A percentile compares a stretch with the other conserved stretches of the same genome.
phyloP scores from a whole-genome alignment of 192 early-diverging fungal species.

The Geranomyces michiganensis region DNA sequence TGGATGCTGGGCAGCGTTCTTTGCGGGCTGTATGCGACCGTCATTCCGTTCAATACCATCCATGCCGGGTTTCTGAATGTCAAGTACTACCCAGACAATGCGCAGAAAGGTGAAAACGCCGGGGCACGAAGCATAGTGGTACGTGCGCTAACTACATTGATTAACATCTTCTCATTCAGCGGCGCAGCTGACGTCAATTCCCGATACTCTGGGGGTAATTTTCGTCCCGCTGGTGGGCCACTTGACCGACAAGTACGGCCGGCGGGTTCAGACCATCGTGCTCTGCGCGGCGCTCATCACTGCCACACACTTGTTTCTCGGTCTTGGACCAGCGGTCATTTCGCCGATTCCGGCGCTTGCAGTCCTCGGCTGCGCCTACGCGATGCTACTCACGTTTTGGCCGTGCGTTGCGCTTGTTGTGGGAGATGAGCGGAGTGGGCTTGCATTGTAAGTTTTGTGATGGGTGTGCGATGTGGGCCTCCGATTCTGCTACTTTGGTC shows the following conservation, averaged over 20 bases:
- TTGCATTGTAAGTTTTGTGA: conserved; percentile 45
- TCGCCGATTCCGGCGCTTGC: conserved; percentile 50
- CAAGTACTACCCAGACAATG: conserved; percentile 59
- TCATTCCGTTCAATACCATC: conserved; percentile 67
- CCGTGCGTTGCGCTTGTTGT: conserved; percentile 59
- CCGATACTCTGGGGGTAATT: conserved; percentile 57
- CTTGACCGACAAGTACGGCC: conserved; percentile 56
- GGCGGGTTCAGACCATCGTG: conserved; percentile 49
- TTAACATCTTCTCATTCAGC: too few relatives aligned
- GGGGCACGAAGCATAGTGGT: too few relatives aligned
- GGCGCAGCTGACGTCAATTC: conserved; percentile 61
- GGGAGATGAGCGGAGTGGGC: conserved; percentile 33
- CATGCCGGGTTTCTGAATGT: conserved; percentile 58
- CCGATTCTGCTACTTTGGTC: too few relatives aligned
- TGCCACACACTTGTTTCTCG: conserved; percentile 48
- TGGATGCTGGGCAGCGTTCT: conserved; percentile 52
- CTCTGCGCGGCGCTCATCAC: conserved; percentile 50
- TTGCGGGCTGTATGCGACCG: conserved; percentile 57
- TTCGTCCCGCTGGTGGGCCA: conserved; percentile 58
- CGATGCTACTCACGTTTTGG: conserved; percentile 54
- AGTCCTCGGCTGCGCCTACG: conserved; percentile 52
- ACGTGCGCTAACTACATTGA: too few relatives aligned
- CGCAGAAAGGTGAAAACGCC: conserved; percentile 43
- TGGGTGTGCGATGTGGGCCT: background rate
- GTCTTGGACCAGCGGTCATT: conserved; percentile 26